phyloP scores from a whole-genome alignment of 805 yeast genomes.

The Huiozyma naganishii region DNA sequence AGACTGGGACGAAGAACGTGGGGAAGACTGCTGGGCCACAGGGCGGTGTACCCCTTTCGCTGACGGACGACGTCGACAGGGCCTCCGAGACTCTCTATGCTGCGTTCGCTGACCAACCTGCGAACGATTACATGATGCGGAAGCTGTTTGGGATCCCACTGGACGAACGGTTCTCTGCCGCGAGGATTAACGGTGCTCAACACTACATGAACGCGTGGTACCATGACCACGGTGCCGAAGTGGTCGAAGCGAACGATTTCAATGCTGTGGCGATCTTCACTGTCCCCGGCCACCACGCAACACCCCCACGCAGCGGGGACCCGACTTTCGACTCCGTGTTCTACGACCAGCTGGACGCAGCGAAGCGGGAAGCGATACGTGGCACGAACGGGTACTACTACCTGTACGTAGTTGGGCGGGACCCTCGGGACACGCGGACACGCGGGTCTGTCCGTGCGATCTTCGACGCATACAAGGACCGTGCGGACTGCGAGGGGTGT shows the following conservation, averaged over 20 bases:
- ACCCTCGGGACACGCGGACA: slow-evolving; percentile 16
- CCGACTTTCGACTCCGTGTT: slow-evolving; percentile 21
- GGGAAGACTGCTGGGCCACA: not conserved
- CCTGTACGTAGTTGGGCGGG: slow-evolving; percentile 26
- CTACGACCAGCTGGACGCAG: slow-evolving; percentile 14
- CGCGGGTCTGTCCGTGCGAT: slow-evolving; percentile 27
- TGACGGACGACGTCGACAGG: slow-evolving; percentile 15
- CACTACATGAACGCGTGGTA: slow-evolving; percentile 17
- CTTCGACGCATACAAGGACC: slow-evolving; percentile 18
- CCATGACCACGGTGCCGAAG: slow-evolving; percentile 25
- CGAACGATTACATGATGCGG: slow-evolving; percentile 22
- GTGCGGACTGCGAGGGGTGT: slow-evolving; percentile 22
- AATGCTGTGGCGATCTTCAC: slow-evolving; percentile 27
- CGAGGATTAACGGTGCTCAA: slow-evolving; percentile 18
- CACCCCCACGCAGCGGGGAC: slow-evolving; percentile 20
- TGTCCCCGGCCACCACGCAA: slow-evolving; percentile 17
- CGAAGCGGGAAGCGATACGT: slow-evolving; percentile 20
- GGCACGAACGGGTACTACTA: slow-evolving; percentile 22
- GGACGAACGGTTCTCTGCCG: slow-evolving; percentile 13
- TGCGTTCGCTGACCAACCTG: slow-evolving; percentile 21
- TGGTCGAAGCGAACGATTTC: slow-evolving; percentile 24
- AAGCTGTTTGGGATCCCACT: slow-evolving; percentile 22
- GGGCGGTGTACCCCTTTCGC: slow-evolving; percentile 5
- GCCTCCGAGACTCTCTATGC: slow-evolving; percentile 18
- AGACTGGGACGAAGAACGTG: not conserved